A percentile compares a stretch with the other conserved stretches of the same genome.
Evolutionary conservation across 116 monocot species (phyloP).

Genomic region (Thalassia testudinum): DNA sequence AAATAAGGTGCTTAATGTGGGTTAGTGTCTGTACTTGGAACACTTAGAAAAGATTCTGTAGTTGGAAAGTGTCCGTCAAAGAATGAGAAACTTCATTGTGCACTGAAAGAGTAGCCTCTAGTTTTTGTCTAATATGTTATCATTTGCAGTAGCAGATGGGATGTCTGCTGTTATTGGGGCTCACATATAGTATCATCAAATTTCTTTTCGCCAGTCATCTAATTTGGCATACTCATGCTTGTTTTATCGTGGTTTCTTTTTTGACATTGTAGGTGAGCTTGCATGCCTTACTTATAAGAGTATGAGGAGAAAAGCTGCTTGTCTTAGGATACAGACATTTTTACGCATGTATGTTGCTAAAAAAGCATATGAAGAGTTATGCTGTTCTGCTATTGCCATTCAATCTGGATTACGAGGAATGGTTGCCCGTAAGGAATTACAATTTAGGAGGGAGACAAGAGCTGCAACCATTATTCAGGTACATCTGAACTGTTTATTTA

Average conservation of each 20-base stretch:
- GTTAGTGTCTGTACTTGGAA: too few species aligned
- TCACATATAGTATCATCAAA: too few species aligned
- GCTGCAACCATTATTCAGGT: conserved; percentile 88
- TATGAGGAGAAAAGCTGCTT: conserved; percentile 50
- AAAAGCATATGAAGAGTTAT: conserved; percentile 39
- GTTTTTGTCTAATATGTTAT: not conserved
- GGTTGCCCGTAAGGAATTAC: conserved; percentile 59
- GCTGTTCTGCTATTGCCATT: conserved; percentile 32
- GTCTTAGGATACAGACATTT: conserved; percentile 53
- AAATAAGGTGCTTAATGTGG: too few species aligned
- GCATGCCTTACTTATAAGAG: conserved; percentile 35
- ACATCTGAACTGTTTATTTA: not conserved
- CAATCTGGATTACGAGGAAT: conserved; percentile 69
- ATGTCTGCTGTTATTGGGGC: too few species aligned
- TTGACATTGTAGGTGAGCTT: conserved; percentile 40
- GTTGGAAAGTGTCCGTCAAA: too few species aligned
- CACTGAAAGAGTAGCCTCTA: not conserved
- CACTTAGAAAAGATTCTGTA: too few species aligned
- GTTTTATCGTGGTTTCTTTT: not conserved
- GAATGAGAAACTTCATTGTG: too few species aligned
- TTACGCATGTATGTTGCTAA: conserved; percentile 51
- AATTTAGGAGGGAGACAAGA: conserved; percentile 38
- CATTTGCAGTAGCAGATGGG: not conserved
- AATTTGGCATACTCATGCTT: not conserved
- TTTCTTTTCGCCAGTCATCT: too few species aligned